A percentile compares a stretch with the other conserved stretches of the same genome.
Conservation (phyloP, 192 early-diverging fungal species). For the Chytriomyces hyalinus region DNA sequence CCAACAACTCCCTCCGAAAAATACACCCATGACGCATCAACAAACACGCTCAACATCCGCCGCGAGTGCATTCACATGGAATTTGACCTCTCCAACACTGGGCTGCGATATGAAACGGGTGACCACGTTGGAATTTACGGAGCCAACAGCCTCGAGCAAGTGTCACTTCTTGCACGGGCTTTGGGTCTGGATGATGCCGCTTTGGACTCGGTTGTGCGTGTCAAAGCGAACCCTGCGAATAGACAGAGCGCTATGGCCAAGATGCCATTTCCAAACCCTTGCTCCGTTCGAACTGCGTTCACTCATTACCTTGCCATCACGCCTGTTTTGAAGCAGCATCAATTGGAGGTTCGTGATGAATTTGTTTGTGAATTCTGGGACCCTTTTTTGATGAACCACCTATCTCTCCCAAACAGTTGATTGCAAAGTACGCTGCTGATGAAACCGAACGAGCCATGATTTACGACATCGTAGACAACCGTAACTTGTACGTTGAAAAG, state of each 20-base stretch:
- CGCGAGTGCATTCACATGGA: slow-evolving; percentile 94
- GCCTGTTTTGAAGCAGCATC: slow-evolving; percentile 62
- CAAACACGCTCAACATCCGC: slow-evolving; percentile 45
- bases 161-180: not conserved
- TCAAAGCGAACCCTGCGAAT: slow-evolving; percentile 70
- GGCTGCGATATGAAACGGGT: slow-evolving; percentile 86
- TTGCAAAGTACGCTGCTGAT: slow-evolving; percentile 56
- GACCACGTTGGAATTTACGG: slow-evolving; percentile 96
- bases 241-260: slow-evolving; percentile 67
- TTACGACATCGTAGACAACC: slow-evolving; percentile 48
- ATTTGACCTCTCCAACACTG: slow-evolving; percentile 82
- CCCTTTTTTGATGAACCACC: not conserved
- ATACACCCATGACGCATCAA: slow-evolving; percentile 12
- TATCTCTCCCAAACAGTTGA: slow-evolving; percentile 35
- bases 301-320: slow-evolving; percentile 92
- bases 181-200: slow-evolving; percentile 44
- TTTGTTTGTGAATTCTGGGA: not conserved
- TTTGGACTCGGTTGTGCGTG: slow-evolving; percentile 71
- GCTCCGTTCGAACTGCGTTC: slow-evolving; percentile 79
- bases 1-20: slow-evolving; percentile 27
- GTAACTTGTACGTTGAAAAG: slow-evolving; percentile 44
- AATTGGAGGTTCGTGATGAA: slow-evolving; percentile 51
- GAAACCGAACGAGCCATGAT: slow-evolving; percentile 44
- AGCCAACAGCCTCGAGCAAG: slow-evolving; percentile 74
- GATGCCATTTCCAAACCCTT: slow-evolving; percentile 88